Percentiles rank a stretch among this genome's conserved stretches.
phyloP scores from a whole-genome alignment of 306 rosid genomes.

The Neltuma alba region DNA sequence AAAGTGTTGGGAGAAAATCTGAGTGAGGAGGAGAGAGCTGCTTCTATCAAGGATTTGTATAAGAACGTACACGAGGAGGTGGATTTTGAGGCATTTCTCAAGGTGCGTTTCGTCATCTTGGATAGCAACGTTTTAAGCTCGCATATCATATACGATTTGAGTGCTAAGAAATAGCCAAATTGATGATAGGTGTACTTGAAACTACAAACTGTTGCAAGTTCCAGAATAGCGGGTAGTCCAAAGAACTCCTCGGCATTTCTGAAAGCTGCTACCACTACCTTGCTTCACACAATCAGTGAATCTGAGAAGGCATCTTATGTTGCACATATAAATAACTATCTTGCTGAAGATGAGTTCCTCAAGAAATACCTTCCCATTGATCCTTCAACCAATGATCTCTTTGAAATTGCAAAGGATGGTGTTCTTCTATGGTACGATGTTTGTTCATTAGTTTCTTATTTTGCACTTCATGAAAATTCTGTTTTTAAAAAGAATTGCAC shows the following conservation, averaged over 20 bases:
- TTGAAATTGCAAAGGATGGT: slow-evolving; percentile 90
- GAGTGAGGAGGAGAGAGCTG: slow-evolving; percentile 86
- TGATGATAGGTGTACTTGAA: slow-evolving; percentile 74
- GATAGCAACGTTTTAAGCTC: slow-evolving; percentile 24
- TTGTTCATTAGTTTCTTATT: slow-evolving; percentile 12
- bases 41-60: slow-evolving; percentile 69
- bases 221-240: slow-evolving; percentile 71
- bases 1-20: slow-evolving; percentile 89
- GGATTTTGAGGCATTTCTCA: slow-evolving; percentile 89
- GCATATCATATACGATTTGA: slow-evolving; percentile 21
- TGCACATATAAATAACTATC: slow-evolving; percentile 90
- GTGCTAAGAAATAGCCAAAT: neutral
- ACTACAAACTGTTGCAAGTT: slow-evolving; percentile 75
- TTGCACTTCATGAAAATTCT: slow-evolving; percentile 5
- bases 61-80: slow-evolving; percentile 74
- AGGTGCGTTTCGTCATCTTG: slow-evolving; percentile 50
- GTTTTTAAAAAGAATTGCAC: neutral
- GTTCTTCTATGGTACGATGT: slow-evolving; percentile 82
- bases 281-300: slow-evolving; percentile 98
- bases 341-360: slow-evolving; percentile 75
- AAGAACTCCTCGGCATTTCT: slow-evolving; percentile 90
- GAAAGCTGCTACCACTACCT: slow-evolving; percentile 91
- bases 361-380: slow-evolving; percentile 85
- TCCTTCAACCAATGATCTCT: slow-evolving; percentile 84
- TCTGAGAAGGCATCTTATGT: slow-evolving; percentile 96